Conservation (phyloP, 805 yeast species). For the Spathaspora gorwiae region DNA sequence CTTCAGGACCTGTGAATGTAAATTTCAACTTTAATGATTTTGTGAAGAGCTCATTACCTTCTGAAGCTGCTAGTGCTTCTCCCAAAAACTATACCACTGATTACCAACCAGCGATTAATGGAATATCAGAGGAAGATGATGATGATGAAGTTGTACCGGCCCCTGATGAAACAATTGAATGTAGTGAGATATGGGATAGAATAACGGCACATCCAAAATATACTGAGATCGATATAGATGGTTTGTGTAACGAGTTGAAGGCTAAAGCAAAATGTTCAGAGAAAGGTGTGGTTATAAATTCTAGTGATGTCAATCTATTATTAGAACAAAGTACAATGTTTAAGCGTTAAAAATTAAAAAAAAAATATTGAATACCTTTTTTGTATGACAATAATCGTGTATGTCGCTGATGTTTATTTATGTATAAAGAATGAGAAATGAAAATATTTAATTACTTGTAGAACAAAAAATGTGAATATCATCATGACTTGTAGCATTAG, state of each 20-base stretch:
- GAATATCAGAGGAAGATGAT: constrained; percentile 14
- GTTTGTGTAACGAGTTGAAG: constrained; percentile 84
- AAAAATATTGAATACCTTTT: too few relatives aligned
- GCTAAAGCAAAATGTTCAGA: constrained; percentile 94
- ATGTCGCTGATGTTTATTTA: neutral
- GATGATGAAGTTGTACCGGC: constrained; percentile 60
- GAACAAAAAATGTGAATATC: neutral
- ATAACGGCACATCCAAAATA: constrained; percentile 91
- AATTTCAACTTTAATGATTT: constrained; percentile 37
- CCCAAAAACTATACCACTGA: neutral
- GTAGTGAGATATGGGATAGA: constrained; percentile 96
- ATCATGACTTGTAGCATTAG: constrained; percentile 3
- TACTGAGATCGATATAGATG: constrained; percentile 90
- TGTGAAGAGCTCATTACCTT: constrained; percentile 26
- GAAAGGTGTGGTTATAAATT: constrained; percentile 81
- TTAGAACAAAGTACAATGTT: constrained; percentile 22
- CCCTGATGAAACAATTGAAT: constrained; percentile 56
- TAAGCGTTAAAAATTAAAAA: neutral
- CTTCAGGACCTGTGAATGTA: constrained; percentile 14
- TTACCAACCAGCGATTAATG: neutral
- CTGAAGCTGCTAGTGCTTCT: constrained; percentile 12
- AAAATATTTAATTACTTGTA: neutral
- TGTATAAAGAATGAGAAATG: constrained; percentile 1
- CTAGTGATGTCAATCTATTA: constrained; percentile 66
- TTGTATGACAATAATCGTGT: neutral